These are phyloP conservation scores for Torrubiella hemipterigena DNA, from an alignment of 2,329 filamentous ascomycete species.

Conservation along the genomic window DNA sequence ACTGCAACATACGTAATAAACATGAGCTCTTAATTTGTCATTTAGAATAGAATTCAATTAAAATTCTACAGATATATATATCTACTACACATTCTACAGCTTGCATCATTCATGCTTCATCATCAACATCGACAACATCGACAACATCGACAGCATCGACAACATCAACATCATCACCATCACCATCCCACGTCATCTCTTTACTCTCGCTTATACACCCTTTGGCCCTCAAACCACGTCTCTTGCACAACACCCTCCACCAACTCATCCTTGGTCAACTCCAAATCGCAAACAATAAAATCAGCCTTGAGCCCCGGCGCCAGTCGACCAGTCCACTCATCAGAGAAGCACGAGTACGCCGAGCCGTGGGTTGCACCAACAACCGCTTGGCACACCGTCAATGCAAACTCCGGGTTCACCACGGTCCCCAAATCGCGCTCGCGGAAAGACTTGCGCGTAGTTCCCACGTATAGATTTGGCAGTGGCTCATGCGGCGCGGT, in stretches of 20 bases:
- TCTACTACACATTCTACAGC: no score
- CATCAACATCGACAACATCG: no score
- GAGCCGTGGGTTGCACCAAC: slow-evolving; percentile 41
- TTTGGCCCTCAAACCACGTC: slow-evolving; percentile 40
- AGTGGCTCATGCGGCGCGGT: slow-evolving; percentile 39
- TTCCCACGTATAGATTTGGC: slow-evolving; percentile 41
- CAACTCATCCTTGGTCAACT: slow-evolving; percentile 33
- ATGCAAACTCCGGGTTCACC: slow-evolving; percentile 39
- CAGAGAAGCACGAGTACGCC: slow-evolving; percentile 47
- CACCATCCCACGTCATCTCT: neutral
- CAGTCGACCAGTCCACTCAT: slow-evolving; percentile 39
- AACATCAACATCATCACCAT: neutral
- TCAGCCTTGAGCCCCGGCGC: slow-evolving; percentile 42
- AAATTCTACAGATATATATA: no score
- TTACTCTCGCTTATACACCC: slow-evolving; percentile 18
- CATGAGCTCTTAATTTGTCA: no score
- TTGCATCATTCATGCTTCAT: no score
- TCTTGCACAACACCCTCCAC: slow-evolving; percentile 31
- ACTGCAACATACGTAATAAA: no score
- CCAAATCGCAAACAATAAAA: slow-evolving; percentile 39
- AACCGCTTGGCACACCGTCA: slow-evolving; percentile 41
- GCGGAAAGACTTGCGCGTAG: slow-evolving; percentile 40
- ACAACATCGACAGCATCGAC: no score
- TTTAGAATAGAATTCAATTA: no score
- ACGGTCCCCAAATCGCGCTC: slow-evolving; percentile 27